Evolutionary conservation across 306 rosid genomes (phyloP).

Genomic region (Mimosa bimucronata): DNA sequence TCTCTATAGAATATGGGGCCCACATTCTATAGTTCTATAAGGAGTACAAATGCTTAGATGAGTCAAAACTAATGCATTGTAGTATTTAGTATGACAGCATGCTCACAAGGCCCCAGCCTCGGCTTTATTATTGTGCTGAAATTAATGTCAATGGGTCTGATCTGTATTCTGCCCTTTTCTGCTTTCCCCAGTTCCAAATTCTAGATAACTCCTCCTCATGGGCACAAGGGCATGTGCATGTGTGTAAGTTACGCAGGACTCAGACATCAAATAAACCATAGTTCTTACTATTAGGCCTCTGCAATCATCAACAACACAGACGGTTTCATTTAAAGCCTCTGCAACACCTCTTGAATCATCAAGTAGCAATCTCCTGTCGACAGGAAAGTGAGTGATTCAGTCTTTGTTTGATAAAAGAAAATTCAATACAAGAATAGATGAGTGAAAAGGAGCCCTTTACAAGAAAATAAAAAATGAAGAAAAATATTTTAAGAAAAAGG

Average conservation of each 20-base stretch:
- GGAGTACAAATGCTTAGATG: background rate
- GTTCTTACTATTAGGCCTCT: slow-evolving; percentile 78
- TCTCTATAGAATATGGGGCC: background rate
- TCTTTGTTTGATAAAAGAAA: slow-evolving; percentile 13
- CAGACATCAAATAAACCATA: slow-evolving; percentile 42
- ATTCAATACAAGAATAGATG: slow-evolving; percentile 5
- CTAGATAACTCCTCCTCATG: background rate
- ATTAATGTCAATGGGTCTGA: no score
- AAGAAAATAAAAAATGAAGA: background rate
- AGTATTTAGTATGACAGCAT: no score
- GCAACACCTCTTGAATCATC: slow-evolving; percentile 96
- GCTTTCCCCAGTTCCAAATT: background rate
- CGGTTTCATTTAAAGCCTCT: slow-evolving; percentile 92
- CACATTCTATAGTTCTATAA: background rate
- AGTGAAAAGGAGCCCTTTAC: slow-evolving; percentile 4
- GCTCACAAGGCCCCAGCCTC: no score
- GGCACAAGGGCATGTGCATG: background rate
- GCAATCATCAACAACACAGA: slow-evolving; percentile 70
- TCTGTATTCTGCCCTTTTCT: no score
- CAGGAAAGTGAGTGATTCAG: slow-evolving; percentile 23
- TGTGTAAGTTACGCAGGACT: background rate
- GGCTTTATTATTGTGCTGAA: no score
- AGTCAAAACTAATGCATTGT: no score
- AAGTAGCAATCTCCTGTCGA: slow-evolving; percentile 80
- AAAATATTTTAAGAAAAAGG: background rate